Conservation (phyloP, 2,329 filamentous ascomycete genomes). For the Penicillium sp. region DNA sequence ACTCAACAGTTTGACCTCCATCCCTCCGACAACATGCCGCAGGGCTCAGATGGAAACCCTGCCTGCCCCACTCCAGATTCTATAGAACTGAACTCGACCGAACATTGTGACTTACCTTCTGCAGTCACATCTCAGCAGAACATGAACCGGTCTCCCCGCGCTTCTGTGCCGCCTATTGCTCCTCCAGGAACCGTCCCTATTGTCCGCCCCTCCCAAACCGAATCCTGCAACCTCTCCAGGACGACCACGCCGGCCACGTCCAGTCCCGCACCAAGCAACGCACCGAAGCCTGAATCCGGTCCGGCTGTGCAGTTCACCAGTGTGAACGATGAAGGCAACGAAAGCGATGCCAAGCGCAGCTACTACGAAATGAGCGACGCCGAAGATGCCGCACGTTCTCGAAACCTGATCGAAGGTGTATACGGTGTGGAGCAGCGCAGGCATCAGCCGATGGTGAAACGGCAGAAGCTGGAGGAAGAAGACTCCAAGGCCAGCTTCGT, state of each 20-base stretch:
- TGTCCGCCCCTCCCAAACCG: constrained; percentile 20
- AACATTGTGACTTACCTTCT: constrained; percentile 20
- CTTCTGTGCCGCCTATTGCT: constrained; percentile 12
- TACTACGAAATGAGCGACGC: constrained; percentile 31
- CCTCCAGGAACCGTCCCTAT: constrained; percentile 26
- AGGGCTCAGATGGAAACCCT: not conserved
- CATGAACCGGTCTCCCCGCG: constrained; percentile 10
- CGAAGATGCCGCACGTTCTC: constrained; percentile 23
- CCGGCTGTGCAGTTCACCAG: constrained; percentile 31
- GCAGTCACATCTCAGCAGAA: constrained; percentile 22
- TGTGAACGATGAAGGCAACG: constrained; percentile 21
- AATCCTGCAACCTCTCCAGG: constrained; percentile 13
- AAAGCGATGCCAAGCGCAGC: constrained; percentile 29
- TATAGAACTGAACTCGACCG: constrained; percentile 12
- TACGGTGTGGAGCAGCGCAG: constrained; percentile 68
- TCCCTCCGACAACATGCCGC: not conserved
- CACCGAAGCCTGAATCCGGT: constrained; percentile 10
- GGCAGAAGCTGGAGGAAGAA: constrained; percentile 52
- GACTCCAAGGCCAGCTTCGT: constrained; percentile 43
- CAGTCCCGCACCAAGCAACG: constrained; percentile 15
- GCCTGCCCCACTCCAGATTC: constrained; percentile 3
- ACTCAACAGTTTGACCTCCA: not conserved
- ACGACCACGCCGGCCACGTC: constrained; percentile 8
- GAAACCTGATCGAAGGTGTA: constrained; percentile 62
- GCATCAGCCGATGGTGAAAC: constrained; percentile 56